These are phyloP conservation scores for Monascus purpureus DNA, from an alignment of 495 filamentous ascomycete genomes.

Conservation along the genomic window DNA sequence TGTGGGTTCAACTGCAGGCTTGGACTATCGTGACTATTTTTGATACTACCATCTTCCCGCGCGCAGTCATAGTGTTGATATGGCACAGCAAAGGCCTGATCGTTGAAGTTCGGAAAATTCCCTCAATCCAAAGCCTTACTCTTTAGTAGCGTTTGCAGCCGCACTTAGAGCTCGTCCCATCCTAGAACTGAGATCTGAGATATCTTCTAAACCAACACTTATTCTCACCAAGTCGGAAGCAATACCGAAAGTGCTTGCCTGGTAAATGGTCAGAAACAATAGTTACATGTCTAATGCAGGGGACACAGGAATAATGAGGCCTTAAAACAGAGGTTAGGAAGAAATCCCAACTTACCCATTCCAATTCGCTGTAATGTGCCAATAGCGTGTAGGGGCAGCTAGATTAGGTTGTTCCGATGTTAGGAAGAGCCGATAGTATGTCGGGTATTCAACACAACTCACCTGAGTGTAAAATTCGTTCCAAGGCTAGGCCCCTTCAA, in stretches of 20 bases:
- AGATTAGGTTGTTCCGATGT: slow-evolving; percentile 1
- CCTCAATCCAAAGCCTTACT: not conserved
- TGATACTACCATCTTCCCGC: too few relatives aligned
- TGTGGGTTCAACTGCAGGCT: too few relatives aligned
- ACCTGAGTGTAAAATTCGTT: slow-evolving; percentile 87
- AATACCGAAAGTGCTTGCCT: slow-evolving; percentile 67
- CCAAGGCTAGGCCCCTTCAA: slow-evolving; percentile 90
- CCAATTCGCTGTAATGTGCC: slow-evolving; percentile 83
- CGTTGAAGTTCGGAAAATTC: too few relatives aligned
- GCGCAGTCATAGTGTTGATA: too few relatives aligned
- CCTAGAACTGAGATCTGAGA: slow-evolving; percentile 38
- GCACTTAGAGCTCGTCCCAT: slow-evolving; percentile 36
- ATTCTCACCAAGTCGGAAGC: slow-evolving; percentile 66
- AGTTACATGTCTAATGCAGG: too few relatives aligned
- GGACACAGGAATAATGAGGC: not conserved
- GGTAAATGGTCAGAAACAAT: slow-evolving; percentile 3
- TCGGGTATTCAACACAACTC: slow-evolving; percentile 2
- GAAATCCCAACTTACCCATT: slow-evolving; percentile 75
- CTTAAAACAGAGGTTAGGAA: slow-evolving; percentile 1
- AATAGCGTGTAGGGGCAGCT: slow-evolving; percentile 81
- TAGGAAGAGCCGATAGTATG: slow-evolving; percentile 3
- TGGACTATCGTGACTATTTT: too few relatives aligned
- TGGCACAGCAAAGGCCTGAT: too few relatives aligned
- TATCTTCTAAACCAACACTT: slow-evolving; percentile 82
- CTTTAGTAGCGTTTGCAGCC: slow-evolving; percentile 10